Evolutionary conservation across 129 eudicot genomes (phyloP), one percentile per base, ranked within the genome.

Genomic region (Dittrichia graveolens): DNA sequence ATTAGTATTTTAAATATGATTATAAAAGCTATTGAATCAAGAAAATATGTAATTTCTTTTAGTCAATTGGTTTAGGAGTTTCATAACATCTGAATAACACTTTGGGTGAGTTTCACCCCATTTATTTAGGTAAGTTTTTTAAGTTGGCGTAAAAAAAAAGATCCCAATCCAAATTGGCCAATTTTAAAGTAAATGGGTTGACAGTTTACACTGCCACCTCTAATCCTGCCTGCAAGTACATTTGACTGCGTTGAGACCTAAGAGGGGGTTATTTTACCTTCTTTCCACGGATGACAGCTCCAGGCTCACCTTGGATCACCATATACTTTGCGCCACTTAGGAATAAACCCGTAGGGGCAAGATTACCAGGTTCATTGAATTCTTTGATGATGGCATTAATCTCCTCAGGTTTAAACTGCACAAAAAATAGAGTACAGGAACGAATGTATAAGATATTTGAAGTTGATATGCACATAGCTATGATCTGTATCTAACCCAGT

Each of bases 291-390:
- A 91, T 88, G 14, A 91, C 92, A 59, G 87, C 91, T 67, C 95
- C 95, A 37, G 95, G 73, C 75, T 91, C 97, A 5, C 95, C 97
- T 80, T 85, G 89, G 71, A 91, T 85, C 35, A 88, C 97, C 97
- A 91, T 91, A 80, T 91, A 91, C 78, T 91, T 91, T 38, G 77
- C 66, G 49, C 86, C 88, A 11, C 76, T 91, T 3, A 91, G 85
- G 68, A 40, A 59, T 61, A 91, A 57, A 5, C 95, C 95, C 4
- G 88, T 85, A 2, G 97, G 95, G 56, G 97, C 95, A 69, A 91
- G 84, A 59, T 60, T 49, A 15, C 94, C 89, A 0, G 92, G 86
- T 71, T 85, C 97, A 61, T 85, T 64, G 49, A 91, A 91, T 62
- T 91, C 95, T 50, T 80, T 82, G 69, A 78, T 48, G 58, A 88